These are phyloP conservation scores for Wickerhamiella parazyma DNA, from an alignment of 805 yeast genomes.

Conservation along the genomic window DNA sequence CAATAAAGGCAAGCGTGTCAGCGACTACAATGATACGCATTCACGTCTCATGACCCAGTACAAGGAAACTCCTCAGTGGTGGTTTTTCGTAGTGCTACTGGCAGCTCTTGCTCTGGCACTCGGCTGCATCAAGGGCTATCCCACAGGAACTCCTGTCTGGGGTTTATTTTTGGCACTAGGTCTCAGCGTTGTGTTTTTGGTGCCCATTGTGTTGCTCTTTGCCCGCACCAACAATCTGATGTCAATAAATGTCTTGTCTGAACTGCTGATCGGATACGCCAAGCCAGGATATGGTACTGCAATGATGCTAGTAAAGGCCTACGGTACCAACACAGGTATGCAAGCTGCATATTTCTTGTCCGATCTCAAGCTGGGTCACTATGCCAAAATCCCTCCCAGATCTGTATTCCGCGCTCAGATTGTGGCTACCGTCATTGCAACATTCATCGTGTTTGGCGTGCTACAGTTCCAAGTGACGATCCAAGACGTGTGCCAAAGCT, in stretches of 20 bases:
- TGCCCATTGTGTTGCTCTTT: slow-evolving; percentile 48
- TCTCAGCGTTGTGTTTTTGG: slow-evolving; percentile 40
- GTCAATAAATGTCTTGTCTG: slow-evolving; percentile 49
- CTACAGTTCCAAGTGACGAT: slow-evolving; percentile 32
- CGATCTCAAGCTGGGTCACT: slow-evolving; percentile 40
- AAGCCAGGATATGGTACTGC: slow-evolving; percentile 46
- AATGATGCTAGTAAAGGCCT: slow-evolving; percentile 45
- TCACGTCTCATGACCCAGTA: slow-evolving; percentile 36
- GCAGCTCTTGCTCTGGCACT: slow-evolving; percentile 10
- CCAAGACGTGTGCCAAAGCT: slow-evolving; percentile 33
- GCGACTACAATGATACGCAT: slow-evolving; percentile 28
- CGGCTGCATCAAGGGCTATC: slow-evolving; percentile 6
- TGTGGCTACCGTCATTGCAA: slow-evolving; percentile 31
- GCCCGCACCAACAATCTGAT: slow-evolving; percentile 47
- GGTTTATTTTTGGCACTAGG: slow-evolving; percentile 42
- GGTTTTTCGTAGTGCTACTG: slow-evolving; percentile 33
- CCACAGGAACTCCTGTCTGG: slow-evolving; percentile 9
- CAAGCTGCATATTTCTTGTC: slow-evolving; percentile 44
- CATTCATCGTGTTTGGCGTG: slow-evolving; percentile 31
- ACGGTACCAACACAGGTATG: slow-evolving; percentile 50
- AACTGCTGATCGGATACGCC: slow-evolving; percentile 51
- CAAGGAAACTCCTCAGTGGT: slow-evolving; percentile 41
- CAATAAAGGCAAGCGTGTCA: slow-evolving; percentile 10
- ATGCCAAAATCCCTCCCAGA: slow-evolving; percentile 31
- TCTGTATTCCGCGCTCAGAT: slow-evolving; percentile 29